Evolutionary conservation across 1,284 basidiomycete genomes (phyloP).

Genomic region (Naganishia liquefaciens): DNA sequence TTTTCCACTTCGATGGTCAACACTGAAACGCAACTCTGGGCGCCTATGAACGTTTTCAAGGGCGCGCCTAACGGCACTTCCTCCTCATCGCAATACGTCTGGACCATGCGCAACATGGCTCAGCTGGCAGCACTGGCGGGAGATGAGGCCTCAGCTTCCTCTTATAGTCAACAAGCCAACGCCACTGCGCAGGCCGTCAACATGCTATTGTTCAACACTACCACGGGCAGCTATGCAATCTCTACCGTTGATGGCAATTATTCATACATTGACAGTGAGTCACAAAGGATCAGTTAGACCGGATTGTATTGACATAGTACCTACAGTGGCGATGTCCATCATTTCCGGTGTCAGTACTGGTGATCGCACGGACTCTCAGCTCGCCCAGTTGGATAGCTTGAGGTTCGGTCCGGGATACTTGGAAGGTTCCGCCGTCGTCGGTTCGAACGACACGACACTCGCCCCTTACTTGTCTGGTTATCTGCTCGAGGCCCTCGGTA

Average conservation of each 20-base stretch:
- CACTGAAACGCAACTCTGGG: conserved; percentile 8
- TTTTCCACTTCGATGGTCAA: conserved; percentile 6
- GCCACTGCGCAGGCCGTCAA: conserved; percentile 3
- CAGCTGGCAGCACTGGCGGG: neutral
- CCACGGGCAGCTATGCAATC: conserved; percentile 1
- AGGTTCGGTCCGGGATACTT: conserved; percentile 8
- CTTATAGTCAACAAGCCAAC: conserved; percentile 8
- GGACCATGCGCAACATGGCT: conserved; percentile 8
- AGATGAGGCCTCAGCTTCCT: neutral
- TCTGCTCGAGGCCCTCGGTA: conserved; percentile 8
- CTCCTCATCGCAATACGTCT: conserved; percentile 8
- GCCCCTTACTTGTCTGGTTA: conserved; percentile 5
- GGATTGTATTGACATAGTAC: too few relatives aligned
- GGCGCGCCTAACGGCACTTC: conserved; percentile 10
- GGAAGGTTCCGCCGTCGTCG: conserved; percentile 1
- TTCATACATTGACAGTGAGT: conserved; percentile 21
- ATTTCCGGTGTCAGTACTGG: conserved; percentile 17
- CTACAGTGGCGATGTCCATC: conserved; percentile 18
- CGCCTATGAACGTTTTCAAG: conserved; percentile 10
- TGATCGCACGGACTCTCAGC: conserved; percentile 6
- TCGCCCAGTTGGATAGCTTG: neutral
- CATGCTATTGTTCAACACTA: neutral
- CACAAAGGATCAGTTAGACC: neutral
- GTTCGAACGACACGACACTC: conserved; percentile 6
- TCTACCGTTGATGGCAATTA: conserved; percentile 13